phyloP scores from a whole-genome alignment of 805 yeast genomes.

The Hanseniaspora meyeri region DNA sequence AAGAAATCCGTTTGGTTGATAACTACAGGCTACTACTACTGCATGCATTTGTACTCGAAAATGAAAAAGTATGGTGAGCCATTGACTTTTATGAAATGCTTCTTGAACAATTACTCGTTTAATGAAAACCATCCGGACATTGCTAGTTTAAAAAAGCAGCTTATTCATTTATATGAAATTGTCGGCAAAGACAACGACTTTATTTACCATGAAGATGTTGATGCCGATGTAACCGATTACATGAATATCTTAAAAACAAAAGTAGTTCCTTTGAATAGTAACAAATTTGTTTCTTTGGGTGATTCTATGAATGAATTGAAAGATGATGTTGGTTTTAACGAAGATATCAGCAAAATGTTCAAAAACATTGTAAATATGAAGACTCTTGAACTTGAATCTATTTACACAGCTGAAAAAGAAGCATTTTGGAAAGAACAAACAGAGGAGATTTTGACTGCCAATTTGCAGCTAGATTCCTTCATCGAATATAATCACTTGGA shows the following conservation, averaged over 20 bases:
- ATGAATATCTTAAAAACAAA: slow-evolving; percentile 34
- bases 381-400: slow-evolving; percentile 75
- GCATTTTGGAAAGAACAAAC: slow-evolving; percentile 57
- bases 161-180: slow-evolving; percentile 29
- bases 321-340: slow-evolving; percentile 30
- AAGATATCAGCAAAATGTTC: slow-evolving; percentile 43
- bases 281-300: background rate
- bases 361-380: slow-evolving; percentile 71
- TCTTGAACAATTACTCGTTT: slow-evolving; percentile 29
- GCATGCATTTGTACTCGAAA: slow-evolving; percentile 50
- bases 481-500: slow-evolving; percentile 75
- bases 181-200: slow-evolving; percentile 77
- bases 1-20: slow-evolving; percentile 6
- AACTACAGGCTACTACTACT: slow-evolving; percentile 31
- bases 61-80: slow-evolving; percentile 65
- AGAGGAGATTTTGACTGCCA: slow-evolving; percentile 63
- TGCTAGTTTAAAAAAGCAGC: slow-evolving; percentile 24
- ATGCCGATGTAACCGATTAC: slow-evolving; percentile 56
- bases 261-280: slow-evolving; percentile 26
- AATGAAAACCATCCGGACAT: slow-evolving; percentile 28
- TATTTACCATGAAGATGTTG: slow-evolving; percentile 68
- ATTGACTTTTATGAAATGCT: slow-evolving; percentile 47
- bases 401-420: slow-evolving; percentile 84
- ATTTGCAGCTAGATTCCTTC: slow-evolving; percentile 66
- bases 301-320: background rate